phyloP scores from a whole-genome alignment of 2,329 filamentous ascomycete genomes.

The Dothideomycetidae sp. region DNA sequence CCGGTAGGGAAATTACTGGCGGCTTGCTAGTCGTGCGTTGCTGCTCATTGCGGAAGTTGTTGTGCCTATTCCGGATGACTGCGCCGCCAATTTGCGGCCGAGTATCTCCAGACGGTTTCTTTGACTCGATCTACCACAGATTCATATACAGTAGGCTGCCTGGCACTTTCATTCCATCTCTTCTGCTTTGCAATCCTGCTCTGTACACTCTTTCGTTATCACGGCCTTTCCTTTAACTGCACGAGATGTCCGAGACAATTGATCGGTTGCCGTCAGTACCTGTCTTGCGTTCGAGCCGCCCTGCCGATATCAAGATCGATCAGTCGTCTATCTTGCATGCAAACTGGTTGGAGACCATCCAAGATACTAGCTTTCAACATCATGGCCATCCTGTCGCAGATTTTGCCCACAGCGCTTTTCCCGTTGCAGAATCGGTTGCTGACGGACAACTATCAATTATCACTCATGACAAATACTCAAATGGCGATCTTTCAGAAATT shows the following conservation, averaged over 20 bases:
- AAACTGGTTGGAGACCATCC: neutral
- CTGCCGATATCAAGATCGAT: neutral
- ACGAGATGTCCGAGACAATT: conserved; percentile 3
- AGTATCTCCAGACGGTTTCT: no score
- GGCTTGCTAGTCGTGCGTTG: neutral
- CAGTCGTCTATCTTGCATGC: neutral
- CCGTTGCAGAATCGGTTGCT: neutral
- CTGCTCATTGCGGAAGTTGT: conserved; percentile 3
- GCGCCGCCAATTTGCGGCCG: neutral
- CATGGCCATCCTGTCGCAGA: neutral
- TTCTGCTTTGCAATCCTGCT: neutral
- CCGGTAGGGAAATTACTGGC: conserved; percentile 6
- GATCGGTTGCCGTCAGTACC: conserved; percentile 3
- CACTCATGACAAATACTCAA: no score
- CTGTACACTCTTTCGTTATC: neutral
- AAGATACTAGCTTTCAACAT: neutral
- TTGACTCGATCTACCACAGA: no score
- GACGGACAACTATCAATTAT: neutral
- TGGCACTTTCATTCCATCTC: neutral
- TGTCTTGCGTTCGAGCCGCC: conserved; percentile 2
- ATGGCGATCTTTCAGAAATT: neutral
- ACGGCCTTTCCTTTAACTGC: neutral
- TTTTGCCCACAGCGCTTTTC: neutral
- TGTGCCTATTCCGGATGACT: conserved; percentile 1
- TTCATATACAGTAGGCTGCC: neutral